Conservation (phyloP, 2,329 filamentous ascomycete species). For the Hawksworthiomyces lignivorus region DNA sequence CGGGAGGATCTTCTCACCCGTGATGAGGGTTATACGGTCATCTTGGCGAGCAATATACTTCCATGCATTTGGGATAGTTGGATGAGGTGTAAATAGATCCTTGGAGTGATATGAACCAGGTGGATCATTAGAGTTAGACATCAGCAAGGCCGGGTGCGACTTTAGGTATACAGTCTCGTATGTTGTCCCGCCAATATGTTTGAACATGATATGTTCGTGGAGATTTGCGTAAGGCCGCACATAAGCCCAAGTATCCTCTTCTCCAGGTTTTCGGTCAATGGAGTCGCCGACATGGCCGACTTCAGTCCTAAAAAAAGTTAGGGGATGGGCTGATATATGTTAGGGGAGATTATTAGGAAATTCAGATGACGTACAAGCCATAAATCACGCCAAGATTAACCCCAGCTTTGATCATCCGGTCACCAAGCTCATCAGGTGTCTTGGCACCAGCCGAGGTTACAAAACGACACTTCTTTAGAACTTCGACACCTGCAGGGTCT, state of each 20-base stretch:
- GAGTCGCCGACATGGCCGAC: slow-evolving; percentile 35
- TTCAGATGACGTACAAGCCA: slow-evolving; percentile 28
- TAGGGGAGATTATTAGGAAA: no score
- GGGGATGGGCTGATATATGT: no score
- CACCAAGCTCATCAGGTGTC: slow-evolving; percentile 45
- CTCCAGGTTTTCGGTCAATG: slow-evolving; percentile 27
- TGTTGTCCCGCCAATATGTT: slow-evolving; percentile 26
- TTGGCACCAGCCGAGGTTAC: slow-evolving; percentile 45
- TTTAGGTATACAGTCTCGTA: slow-evolving; percentile 27
- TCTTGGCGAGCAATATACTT: slow-evolving; percentile 30
- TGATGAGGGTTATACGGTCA: slow-evolving; percentile 30
- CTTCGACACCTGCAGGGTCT: slow-evolving; percentile 39
- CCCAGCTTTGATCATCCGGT: slow-evolving; percentile 37
- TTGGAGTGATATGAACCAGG: slow-evolving; percentile 28
- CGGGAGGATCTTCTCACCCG: slow-evolving; percentile 32
- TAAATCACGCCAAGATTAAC: slow-evolving; percentile 39
- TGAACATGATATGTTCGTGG: slow-evolving; percentile 29
- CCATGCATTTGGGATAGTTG: slow-evolving; percentile 28
- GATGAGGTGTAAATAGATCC: slow-evolving; percentile 29
- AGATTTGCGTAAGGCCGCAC: slow-evolving; percentile 30
- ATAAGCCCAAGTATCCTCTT: slow-evolving; percentile 36
- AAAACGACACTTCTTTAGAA: slow-evolving; percentile 32
- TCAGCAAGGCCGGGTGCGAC: slow-evolving; percentile 25
- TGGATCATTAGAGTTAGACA: slow-evolving; percentile 28
- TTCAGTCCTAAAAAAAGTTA: slow-evolving; percentile 29